Base-by-base conservation (phyloP, 306 rosid genomes). In the Myrica gale region DNA sequence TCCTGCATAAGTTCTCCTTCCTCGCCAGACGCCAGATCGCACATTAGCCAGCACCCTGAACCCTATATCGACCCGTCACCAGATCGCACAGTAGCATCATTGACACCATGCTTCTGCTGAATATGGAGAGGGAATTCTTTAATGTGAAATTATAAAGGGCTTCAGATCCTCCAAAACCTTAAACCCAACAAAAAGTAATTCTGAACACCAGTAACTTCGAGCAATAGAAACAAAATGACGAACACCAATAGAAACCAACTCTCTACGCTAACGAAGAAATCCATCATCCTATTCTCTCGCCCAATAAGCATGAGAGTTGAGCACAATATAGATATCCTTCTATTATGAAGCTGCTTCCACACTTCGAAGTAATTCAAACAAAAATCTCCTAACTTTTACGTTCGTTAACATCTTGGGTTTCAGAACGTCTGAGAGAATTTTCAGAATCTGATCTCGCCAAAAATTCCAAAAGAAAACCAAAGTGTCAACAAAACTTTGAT, bases 261-360 rank as follows among this genome's bases (percentile, higher is more conserved):
- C 78, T 9, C 90, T n/a, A n/a, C n/a, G n/a, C n/a, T n/a, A n/a
- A 56, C 66, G 76, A 3, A 87, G 54, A 69, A 71, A 52, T 21
- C 66, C 82, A 39, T n/a, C 82, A 12, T 74, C 84, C 65, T 76
- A 21, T 57, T 79, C 72, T 13, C 43, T 79, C 58, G 81, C 90
- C 96, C 96, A 92, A 62, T 74, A 71, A 72, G 92, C 96, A 76
- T 76, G 83, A 74, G 91, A 81, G 58, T 85, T 50, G 51, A 92
- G 85, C 73, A 90, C 79, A 73, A 74, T 17, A 73, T 81, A 86
- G 20, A 76, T 19, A 9, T 72, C 79, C 57, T 79, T 77, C 7
- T 69, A 72, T 76, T 46, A 55, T 17, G 52, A 16, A 19, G n/a
- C n/a, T n/a, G n/a, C n/a, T n/a, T n/a, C n/a, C n/a, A n/a, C n/a